A percentile compares a stretch with the other conserved stretches of the same genome.
phyloP scores from a whole-genome alignment of 1,139 yeast species.

The Debaryomyces fabryi region DNA sequence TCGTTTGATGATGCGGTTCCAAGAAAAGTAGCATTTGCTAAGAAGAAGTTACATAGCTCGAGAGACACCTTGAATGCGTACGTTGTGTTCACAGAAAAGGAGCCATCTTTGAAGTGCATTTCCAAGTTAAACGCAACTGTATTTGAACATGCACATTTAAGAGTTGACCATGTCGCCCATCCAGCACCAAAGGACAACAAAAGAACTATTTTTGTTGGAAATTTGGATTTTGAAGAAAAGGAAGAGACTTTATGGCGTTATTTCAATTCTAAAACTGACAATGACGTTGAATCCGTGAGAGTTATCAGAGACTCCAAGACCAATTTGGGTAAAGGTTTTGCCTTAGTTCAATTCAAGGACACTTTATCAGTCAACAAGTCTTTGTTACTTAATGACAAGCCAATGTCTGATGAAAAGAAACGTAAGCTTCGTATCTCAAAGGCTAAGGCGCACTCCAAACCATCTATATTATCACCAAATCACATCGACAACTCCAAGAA shows the following conservation, averaged over 20 bases:
- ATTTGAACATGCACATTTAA: slow-evolving; percentile 72
- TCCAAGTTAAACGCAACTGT: slow-evolving; percentile 63
- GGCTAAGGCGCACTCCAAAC: slow-evolving; percentile 62
- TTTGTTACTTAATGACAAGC: slow-evolving; percentile 72
- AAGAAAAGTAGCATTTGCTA: slow-evolving; percentile 86
- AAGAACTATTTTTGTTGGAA: slow-evolving; percentile 89
- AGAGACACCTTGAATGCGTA: slow-evolving; percentile 88
- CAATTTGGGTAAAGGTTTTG: slow-evolving; percentile 96
- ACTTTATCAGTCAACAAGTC: slow-evolving; percentile 83
- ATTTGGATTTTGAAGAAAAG: slow-evolving; percentile 86
- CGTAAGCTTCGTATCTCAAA: slow-evolving; percentile 80
- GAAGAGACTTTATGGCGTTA: slow-evolving; percentile 90
- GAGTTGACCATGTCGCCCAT: slow-evolving; percentile 91
- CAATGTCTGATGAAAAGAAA: slow-evolving; percentile 48
- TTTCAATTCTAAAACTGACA: slow-evolving; percentile 64
- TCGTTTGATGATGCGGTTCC: slow-evolving; percentile 89
- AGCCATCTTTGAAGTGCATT: slow-evolving; percentile 56
- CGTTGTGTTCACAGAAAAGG: slow-evolving; percentile 65
- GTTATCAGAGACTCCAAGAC: slow-evolving; percentile 90
- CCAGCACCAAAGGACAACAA: slow-evolving; percentile 86
- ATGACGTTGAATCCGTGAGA: slow-evolving; percentile 82
- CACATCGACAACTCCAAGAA: slow-evolving; percentile 42
- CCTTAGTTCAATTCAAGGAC: slow-evolving; percentile 89
- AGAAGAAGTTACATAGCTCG: slow-evolving; percentile 73
- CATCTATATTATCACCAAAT: slow-evolving; percentile 49